Conservation (phyloP, 352 stramenopile genomes). For the Phytophthora sansomeana region DNA sequence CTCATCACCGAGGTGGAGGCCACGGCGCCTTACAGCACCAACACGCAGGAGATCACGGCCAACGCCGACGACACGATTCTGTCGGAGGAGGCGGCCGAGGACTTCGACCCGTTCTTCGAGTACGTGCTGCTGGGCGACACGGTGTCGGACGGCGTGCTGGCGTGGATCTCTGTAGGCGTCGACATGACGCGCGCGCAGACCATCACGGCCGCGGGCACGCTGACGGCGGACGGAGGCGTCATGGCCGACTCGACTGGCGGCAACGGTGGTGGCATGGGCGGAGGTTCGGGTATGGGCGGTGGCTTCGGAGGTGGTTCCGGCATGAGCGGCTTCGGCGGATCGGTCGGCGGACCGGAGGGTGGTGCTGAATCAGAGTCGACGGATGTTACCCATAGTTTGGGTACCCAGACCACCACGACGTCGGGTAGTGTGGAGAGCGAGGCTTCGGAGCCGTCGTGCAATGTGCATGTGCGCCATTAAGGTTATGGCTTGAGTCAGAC, state of each 20-base stretch:
- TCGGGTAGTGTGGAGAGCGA: constrained; percentile 12
- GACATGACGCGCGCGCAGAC: constrained; percentile 35
- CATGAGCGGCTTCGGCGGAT: constrained; percentile 24
- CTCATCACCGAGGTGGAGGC: constrained; percentile 25
- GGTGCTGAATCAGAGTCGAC: not conserved
- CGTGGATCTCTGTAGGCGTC: constrained; percentile 50
- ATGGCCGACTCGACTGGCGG: constrained; percentile 25
- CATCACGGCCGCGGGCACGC: constrained; percentile 19
- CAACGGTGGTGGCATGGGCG: constrained; percentile 5
- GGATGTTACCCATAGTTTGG: constrained; percentile 15
- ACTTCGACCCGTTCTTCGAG: constrained; percentile 40
- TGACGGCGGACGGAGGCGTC: constrained; percentile 25
- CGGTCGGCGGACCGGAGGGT: constrained; percentile 10
- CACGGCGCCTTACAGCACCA: constrained; percentile 22
- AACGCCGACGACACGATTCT: constrained; percentile 38
- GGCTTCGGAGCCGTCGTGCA: constrained; percentile 14
- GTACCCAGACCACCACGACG: constrained; percentile 17
- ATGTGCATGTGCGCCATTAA: constrained; percentile 8
- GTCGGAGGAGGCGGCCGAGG: constrained; percentile 30
- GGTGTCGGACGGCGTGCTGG: constrained; percentile 38
- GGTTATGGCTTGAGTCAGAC: too few species aligned
- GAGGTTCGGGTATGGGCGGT: constrained; percentile 1
- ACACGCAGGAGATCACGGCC: constrained; percentile 29
- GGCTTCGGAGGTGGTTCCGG: not conserved
- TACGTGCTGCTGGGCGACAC: constrained; percentile 41